phyloP scores from a whole-genome alignment of 768 basidiomycete genomes.

The Symmetrospora coprosmae region DNA sequence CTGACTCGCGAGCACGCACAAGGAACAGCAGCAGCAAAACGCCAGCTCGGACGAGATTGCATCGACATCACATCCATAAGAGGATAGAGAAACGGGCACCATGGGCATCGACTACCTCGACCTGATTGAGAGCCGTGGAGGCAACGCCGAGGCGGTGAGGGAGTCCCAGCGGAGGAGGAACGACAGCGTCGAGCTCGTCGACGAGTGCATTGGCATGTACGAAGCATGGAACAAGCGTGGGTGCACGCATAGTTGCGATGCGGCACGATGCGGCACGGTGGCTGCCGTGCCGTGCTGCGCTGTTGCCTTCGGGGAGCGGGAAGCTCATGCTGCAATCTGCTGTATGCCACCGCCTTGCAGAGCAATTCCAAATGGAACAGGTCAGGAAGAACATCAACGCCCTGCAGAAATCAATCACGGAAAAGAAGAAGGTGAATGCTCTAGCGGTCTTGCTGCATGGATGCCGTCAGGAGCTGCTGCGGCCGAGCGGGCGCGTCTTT shows the following conservation, averaged over 20 bases:
- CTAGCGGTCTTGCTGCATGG: too few relatives aligned
- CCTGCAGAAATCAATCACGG: slow-evolving; percentile 83
- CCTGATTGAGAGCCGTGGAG: slow-evolving; percentile 44
- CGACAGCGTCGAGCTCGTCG: slow-evolving; percentile 76
- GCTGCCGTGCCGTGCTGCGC: too few relatives aligned
- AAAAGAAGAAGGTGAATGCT: slow-evolving; percentile 67
- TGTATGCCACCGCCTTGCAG: slow-evolving; percentile 45
- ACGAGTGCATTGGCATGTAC: slow-evolving; percentile 85
- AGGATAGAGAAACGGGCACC: not conserved
- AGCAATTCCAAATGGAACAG: slow-evolving; percentile 69
- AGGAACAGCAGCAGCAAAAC: too few relatives aligned
- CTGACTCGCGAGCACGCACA: too few relatives aligned
- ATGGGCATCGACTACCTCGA: slow-evolving; percentile 33
- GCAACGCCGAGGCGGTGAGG: slow-evolving; percentile 73
- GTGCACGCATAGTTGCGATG: too few relatives aligned
- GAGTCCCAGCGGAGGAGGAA: slow-evolving; percentile 87
- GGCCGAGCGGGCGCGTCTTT: not conserved
- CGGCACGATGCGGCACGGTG: too few relatives aligned
- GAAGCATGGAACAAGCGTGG: slow-evolving; percentile 83
- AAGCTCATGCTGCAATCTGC: not conserved
- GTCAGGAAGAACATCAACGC: slow-evolving; percentile 70
- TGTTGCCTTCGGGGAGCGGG: not conserved
- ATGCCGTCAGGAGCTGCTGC: too few relatives aligned
- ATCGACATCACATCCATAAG: not conserved
- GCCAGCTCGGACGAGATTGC: too few relatives aligned